Percentiles rank a stretch among this genome's conserved stretches.
phyloP scores from a whole-genome alignment of 257 asterid species.

The Craterostigma plantagineum region DNA sequence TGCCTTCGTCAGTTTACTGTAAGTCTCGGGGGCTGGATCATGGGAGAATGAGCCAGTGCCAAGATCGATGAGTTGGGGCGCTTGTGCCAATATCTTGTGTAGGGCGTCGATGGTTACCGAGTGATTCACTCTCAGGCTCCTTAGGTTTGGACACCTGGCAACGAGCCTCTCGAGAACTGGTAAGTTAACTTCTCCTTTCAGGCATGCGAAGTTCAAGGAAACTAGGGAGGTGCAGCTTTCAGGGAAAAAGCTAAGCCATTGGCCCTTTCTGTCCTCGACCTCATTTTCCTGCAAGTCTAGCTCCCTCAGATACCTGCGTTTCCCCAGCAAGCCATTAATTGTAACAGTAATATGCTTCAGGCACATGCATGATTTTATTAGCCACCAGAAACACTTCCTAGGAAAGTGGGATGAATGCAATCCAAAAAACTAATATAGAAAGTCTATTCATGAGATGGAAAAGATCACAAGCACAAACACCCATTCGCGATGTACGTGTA shows the following conservation, averaged over 20 bases:
- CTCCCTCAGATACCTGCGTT: slow-evolving; percentile 50
- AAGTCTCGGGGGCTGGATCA: slow-evolving; percentile 38
- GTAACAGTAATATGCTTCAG: neutral
- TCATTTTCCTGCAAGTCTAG: slow-evolving; percentile 71
- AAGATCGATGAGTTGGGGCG: slow-evolving; percentile 57
- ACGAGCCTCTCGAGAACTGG: slow-evolving; percentile 63
- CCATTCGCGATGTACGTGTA: too few species aligned
- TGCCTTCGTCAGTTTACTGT: slow-evolving; percentile 21
- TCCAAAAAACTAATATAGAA: too few species aligned
- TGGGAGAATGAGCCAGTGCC: slow-evolving; percentile 50
- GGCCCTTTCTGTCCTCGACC: slow-evolving; percentile 67
- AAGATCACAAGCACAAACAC: too few species aligned
- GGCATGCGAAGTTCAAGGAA: slow-evolving; percentile 69
- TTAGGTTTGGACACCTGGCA: slow-evolving; percentile 42
- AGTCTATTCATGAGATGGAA: too few species aligned
- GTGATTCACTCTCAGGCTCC: slow-evolving; percentile 46
- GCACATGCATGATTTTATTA: too few species aligned
- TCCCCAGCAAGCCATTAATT: neutral
- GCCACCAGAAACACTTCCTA: neutral
- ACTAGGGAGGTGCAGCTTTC: slow-evolving; percentile 58
- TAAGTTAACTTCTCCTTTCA: slow-evolving; percentile 58
- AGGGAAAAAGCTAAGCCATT: slow-evolving; percentile 77
- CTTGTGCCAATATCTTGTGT: slow-evolving; percentile 41
- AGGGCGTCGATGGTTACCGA: slow-evolving; percentile 46
- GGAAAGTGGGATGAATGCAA: too few species aligned